Base-by-base conservation (phyloP, 306 rosid genomes). In the Gillenia trifoliata region DNA sequence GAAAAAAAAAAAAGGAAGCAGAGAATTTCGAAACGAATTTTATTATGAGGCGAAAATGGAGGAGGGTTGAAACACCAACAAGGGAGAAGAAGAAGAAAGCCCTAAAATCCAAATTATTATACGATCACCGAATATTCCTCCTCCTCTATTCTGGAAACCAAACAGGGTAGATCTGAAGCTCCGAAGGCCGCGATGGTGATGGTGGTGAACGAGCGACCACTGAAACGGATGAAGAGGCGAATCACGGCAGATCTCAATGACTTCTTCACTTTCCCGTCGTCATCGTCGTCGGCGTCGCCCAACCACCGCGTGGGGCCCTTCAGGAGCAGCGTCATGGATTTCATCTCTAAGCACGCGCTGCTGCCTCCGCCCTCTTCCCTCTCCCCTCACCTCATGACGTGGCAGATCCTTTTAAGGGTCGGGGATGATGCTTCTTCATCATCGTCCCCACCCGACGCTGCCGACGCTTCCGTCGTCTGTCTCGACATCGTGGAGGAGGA, bases 401-500 rank as follows among this genome's bases (percentile, higher is more conserved):
- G 96, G 97, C 98, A 92, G 88, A 83, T 94, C 73, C 85, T 82
- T 75, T 90, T 92, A 79, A 89, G 93, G 25, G 85, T 85, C 62
- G 93, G 95, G 17, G 64, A 59, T 59, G 7, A 11, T 1, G 33
- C 4, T 11, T 4, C 19, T 0, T 52, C 59, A 54, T 54, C 59
- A 54, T 47, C 54, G 12, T 16, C 59, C 23, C 59, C 59, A 19
- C n/a, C n/a, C n/a, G n/a, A n/a, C n/a, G n/a, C n/a, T n/a, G n/a
- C 19, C 20, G 64, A 59, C 64, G 64, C 33, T 59, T 73, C 86
- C 69, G 79, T 81, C 67, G 92, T 94, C 16, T 90, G 89, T 75
- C 91, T 94, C 63, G 96, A 94, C 79, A 77, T 92, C 10, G 90
- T 94, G 50, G 97, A 94, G 76, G 99, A 94, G 79, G 99, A 94